Percentiles rank a stretch among this genome's conserved stretches.
Evolutionary conservation across 805 yeast genomes (phyloP).

Genomic region (Millerago galiae): DNA sequence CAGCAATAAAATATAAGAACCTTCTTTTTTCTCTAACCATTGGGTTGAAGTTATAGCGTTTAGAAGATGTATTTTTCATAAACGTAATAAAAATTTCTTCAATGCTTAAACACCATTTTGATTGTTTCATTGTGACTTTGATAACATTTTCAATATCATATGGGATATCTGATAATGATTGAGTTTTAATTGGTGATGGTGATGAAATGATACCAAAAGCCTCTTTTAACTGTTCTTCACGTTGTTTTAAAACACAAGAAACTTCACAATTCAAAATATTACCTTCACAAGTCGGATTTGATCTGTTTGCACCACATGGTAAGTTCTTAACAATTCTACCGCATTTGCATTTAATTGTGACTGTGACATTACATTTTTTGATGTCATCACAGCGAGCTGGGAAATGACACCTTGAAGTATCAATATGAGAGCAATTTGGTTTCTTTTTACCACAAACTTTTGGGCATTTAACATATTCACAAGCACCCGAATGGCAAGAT

Average conservation of each 20-base stretch:
- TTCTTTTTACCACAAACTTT: conserved; percentile 50
- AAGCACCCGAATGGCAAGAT: conserved; percentile 56
- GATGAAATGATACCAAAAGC: conserved; percentile 43
- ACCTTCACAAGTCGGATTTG: conserved; percentile 27
- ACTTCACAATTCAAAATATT: conserved; percentile 57
- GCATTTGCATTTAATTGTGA: conserved; percentile 56
- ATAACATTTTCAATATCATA: conserved; percentile 19
- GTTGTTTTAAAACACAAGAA: conserved; percentile 52
- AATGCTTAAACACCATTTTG: conserved; percentile 60
- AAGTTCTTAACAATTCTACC: conserved; percentile 44
- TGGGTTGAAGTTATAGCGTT: conserved; percentile 56
- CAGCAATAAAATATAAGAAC: conserved; percentile 65
- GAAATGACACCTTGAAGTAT: conserved; percentile 61
- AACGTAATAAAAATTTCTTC: conserved; percentile 49
- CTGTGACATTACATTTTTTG: conserved; percentile 43
- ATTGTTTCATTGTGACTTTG: conserved; percentile 33
- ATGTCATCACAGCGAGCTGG: conserved; percentile 45
- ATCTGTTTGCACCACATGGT: conserved; percentile 51
- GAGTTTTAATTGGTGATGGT: not conserved
- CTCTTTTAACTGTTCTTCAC: conserved; percentile 55
- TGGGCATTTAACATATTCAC: conserved; percentile 43
- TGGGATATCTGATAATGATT: conserved; percentile 7
- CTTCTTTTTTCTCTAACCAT: conserved; percentile 65
- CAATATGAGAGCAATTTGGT: conserved; percentile 60
- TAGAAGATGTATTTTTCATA: conserved; percentile 33